Conservation (phyloP, 306 rosid genomes). For the Crotalaria pallida region DNA sequence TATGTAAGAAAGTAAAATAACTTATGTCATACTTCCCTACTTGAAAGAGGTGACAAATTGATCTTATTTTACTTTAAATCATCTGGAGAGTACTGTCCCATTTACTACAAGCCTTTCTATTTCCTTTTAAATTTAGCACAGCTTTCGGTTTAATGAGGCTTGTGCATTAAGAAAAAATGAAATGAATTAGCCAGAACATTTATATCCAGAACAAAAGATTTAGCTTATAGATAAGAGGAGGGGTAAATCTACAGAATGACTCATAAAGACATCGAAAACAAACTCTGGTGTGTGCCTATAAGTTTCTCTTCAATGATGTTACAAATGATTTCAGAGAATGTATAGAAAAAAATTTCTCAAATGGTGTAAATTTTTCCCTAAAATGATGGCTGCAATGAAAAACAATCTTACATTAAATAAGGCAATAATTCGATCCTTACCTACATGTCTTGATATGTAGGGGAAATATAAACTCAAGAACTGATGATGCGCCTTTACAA, state of each 20-base stretch:
- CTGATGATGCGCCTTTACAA: neutral
- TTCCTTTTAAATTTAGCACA: slow-evolving; percentile 6
- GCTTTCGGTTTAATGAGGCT: neutral
- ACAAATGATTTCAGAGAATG: neutral
- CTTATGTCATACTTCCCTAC: neutral
- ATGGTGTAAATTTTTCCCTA: neutral
- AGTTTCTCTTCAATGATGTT: neutral
- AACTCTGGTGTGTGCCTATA: neutral
- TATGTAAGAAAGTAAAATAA: slow-evolving; percentile 7
- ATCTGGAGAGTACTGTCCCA: neutral
- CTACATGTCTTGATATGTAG: slow-evolving; percentile 4
- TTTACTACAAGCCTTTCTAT: neutral
- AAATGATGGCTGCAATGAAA: neutral
- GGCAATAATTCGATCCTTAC: neutral
- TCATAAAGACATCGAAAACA: neutral
- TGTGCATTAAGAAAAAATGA: neutral
- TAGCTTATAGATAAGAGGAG: neutral
- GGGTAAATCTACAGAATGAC: neutral
- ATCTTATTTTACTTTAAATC: neutral
- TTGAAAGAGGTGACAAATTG: neutral
- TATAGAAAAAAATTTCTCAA: neutral
- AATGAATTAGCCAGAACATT: neutral
- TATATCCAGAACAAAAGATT: neutral
- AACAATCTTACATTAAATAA: neutral
- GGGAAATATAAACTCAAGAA: neutral